These are phyloP conservation scores for Euphorbia pulcherrima DNA, from an alignment of 345 rosid genomes.

Conservation along the genomic window DNA sequence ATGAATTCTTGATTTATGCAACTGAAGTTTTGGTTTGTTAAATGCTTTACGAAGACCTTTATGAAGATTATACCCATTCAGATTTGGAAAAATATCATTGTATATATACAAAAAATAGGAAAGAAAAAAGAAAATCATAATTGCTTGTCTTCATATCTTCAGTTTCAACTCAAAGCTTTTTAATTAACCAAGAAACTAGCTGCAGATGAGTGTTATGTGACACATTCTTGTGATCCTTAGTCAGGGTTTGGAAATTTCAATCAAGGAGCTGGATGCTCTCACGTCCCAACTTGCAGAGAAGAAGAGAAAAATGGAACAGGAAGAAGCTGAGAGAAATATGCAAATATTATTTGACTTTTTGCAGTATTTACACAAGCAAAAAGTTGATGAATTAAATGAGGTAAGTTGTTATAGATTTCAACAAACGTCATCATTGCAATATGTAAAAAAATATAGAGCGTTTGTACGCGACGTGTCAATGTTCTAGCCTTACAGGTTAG, in stretches of 20 bases:
- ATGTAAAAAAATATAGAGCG: background rate
- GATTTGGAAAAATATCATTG: too few relatives aligned
- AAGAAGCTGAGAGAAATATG: constrained; percentile 97
- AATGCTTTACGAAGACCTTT: too few relatives aligned
- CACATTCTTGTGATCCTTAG: constrained; percentile 31
- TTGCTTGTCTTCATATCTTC: too few relatives aligned
- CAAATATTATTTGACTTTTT: constrained; percentile 88
- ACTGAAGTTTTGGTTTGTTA: too few relatives aligned
- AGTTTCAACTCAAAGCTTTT: too few relatives aligned
- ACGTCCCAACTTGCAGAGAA: constrained; percentile 69
- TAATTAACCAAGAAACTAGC: too few relatives aligned
- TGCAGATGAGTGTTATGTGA: too few relatives aligned
- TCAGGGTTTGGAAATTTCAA: constrained; percentile 89
- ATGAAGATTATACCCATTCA: too few relatives aligned
- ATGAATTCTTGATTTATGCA: too few relatives aligned
- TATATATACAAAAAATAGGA: too few relatives aligned
- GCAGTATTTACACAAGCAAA: constrained; percentile 78
- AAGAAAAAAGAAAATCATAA: too few relatives aligned
- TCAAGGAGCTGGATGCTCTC: constrained; percentile 83
- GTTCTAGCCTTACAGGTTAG: background rate
- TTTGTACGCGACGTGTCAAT: background rate
- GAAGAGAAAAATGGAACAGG: constrained; percentile 95
- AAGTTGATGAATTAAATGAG: constrained; percentile 85
- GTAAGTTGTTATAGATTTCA: constrained; percentile 35
- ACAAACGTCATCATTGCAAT: background rate